Base-by-base conservation (phyloP, 1,284 basidiomycete genomes). In the Inonotus hispidus region DNA sequence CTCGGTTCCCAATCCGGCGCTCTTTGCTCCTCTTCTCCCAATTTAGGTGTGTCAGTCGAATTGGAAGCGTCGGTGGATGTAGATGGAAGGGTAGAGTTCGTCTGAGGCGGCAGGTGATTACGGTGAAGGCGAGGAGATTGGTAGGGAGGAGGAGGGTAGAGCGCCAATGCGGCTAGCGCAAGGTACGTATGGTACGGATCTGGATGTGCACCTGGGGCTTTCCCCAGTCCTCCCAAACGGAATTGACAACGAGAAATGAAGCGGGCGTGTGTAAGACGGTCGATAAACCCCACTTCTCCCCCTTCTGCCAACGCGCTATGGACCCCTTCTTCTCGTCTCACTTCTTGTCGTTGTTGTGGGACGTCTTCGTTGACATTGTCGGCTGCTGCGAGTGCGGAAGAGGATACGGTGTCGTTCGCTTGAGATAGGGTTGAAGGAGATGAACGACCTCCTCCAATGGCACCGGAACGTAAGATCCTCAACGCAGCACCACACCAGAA, bases 151-250 rank as follows among this genome's bases (percentile, higher is more conserved):
- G 81, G 80, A 10, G 82, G 79, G 64, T 84, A 84, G 66, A 94
- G 78, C 1, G 90, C 80, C 37, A 95, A 69, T 0, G 90, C 87
- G 0, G 94, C 93, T 23, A 96, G 75, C 1, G 92, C 87, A 29
- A 97, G 79, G 71, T 96, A 97, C 0, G 93, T 94, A 68, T 97
- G 94, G 72, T 87, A 95, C 7, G 91, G 94, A 77, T 96, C 92
- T 85, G 67, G 8, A 53, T 56, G 80, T 65, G 92, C 89, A 10
- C 82, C 85, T 0, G 90, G 88, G 1, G 84, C 83, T 70, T 95
- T 95, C 0, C 85, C 82, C 55, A 96, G 87, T 0, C 94, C 94
- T 0, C 94, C 94, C 62, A 86, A 88, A 56, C 86, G 87, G 71
- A 85, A 92, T 71, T 96, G 94, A 66, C 93, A 93, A 1, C 73